Evolutionary conservation across 1,284 basidiomycete species (phyloP).

Genomic region (Uromyces viciae-fabae): DNA sequence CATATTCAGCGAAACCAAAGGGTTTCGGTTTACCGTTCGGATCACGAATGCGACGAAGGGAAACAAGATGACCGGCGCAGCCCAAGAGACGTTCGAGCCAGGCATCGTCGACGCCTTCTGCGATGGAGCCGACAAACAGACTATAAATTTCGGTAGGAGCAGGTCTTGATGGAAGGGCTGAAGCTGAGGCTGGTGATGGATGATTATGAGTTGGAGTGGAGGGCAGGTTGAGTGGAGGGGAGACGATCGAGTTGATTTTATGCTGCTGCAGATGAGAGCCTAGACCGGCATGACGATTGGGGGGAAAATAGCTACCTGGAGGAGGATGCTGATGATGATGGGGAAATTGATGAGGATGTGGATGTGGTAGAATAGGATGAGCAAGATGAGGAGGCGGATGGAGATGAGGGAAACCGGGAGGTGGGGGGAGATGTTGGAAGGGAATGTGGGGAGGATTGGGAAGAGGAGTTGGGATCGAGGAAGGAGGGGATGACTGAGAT

Average conservation of each 20-base stretch:
- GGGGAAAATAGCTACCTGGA: constrained; percentile 25
- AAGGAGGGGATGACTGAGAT: not conserved
- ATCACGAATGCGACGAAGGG: constrained; percentile 49
- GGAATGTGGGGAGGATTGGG: not conserved
- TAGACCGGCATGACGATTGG: constrained; percentile 40
- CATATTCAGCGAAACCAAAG: constrained; percentile 54
- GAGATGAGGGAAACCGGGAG: constrained; percentile 36
- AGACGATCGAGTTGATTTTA: constrained; percentile 21
- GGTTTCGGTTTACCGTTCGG: constrained; percentile 49
- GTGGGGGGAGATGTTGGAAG: constrained; percentile 39
- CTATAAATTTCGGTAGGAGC: constrained; percentile 49
- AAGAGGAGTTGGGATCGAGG: not conserved
- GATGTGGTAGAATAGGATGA: constrained; percentile 12
- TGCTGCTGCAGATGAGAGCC: constrained; percentile 40
- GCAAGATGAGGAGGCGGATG: constrained; percentile 33
- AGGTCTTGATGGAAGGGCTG: constrained; percentile 24
- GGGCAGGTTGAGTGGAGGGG: constrained; percentile 21
- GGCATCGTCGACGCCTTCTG: constrained; percentile 51
- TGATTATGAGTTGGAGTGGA: constrained; percentile 11
- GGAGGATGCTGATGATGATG: constrained; percentile 30
- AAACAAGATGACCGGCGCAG: constrained; percentile 50
- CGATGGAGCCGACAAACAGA: constrained; percentile 52
- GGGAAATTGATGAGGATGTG: constrained; percentile 35
- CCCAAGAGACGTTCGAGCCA: constrained; percentile 52
- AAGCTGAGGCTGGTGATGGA: not conserved